phyloP scores from a whole-genome alignment of 495 filamentous ascomycete species.

The Letharia columbiana region DNA sequence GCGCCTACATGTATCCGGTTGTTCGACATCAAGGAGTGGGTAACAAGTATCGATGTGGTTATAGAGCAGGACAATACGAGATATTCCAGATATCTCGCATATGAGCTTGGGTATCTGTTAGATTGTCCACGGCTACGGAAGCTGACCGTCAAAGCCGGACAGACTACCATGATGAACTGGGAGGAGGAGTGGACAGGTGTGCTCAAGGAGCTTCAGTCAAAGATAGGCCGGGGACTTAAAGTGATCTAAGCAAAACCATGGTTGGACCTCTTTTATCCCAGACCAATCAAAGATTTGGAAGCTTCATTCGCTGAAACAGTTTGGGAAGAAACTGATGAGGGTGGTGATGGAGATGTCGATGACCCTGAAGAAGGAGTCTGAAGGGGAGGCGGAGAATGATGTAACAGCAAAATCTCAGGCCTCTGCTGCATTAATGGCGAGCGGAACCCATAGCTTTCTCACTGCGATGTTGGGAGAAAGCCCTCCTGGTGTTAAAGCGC shows the following conservation, averaged over 20 bases:
- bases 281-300: not conserved
- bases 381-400: not conserved
- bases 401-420: not conserved
- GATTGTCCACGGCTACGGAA: not conserved
- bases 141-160: not conserved
- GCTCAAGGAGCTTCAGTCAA: not conserved
- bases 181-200: constrained; percentile 1
- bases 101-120: not conserved
- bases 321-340: not conserved
- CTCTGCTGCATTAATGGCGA: not conserved
- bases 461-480: not conserved
- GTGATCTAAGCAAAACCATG: not conserved
- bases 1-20: not conserved
- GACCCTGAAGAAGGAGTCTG: not conserved
- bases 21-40: not conserved
- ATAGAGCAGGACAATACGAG: not conserved
- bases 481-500: not conserved
- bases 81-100: not conserved
- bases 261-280: not conserved
- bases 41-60: not conserved
- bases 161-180: not conserved
- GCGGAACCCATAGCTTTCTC: not conserved
- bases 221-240: not conserved
- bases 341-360: not conserved
- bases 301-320: not conserved